A percentile compares a stretch with the other conserved stretches of the same genome.
phyloP scores from a whole-genome alignment of 208 protist species.

The Blastocrithidia nonstop region DNA sequence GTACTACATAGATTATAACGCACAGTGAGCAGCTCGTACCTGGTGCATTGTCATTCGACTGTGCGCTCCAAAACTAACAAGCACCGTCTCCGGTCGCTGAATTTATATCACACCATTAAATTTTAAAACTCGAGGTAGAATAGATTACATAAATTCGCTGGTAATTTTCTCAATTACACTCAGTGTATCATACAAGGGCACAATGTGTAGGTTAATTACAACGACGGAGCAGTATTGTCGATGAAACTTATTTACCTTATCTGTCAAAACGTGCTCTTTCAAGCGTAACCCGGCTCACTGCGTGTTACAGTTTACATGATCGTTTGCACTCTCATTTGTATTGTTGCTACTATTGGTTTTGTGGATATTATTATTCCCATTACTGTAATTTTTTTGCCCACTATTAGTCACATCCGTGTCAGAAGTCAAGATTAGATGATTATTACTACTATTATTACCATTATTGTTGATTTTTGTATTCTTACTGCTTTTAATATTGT shows the following conservation, averaged over 20 bases:
- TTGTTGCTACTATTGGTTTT: background rate
- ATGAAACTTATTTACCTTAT: conserved; percentile 29
- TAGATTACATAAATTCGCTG: conserved; percentile 19
- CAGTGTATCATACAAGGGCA: conserved; percentile 9
- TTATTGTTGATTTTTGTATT: background rate
- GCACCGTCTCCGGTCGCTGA: conserved; percentile 24
- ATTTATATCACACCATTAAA: conserved; percentile 40
- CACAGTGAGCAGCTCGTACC: conserved; percentile 29
- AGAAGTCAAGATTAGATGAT: background rate
- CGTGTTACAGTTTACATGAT: background rate
- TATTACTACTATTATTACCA: background rate
- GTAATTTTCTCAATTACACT: conserved; percentile 10
- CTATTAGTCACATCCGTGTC: background rate
- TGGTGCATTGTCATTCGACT: conserved; percentile 30
- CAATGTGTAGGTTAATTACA: conserved; percentile 18
- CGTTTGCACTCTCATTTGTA: background rate
- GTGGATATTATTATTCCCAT: background rate
- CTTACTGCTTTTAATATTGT: too few species aligned
- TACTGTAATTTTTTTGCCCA: background rate
- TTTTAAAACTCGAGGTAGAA: conserved; percentile 22
- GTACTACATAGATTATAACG: conserved; percentile 21
- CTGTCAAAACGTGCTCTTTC: conserved; percentile 36
- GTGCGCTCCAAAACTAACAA: conserved; percentile 37
- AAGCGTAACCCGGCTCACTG: conserved; percentile 3
- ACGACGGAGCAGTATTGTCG: conserved; percentile 26